phyloP scores from a whole-genome alignment of 2,329 filamentous ascomycete species.

The Cercospora zeina region DNA sequence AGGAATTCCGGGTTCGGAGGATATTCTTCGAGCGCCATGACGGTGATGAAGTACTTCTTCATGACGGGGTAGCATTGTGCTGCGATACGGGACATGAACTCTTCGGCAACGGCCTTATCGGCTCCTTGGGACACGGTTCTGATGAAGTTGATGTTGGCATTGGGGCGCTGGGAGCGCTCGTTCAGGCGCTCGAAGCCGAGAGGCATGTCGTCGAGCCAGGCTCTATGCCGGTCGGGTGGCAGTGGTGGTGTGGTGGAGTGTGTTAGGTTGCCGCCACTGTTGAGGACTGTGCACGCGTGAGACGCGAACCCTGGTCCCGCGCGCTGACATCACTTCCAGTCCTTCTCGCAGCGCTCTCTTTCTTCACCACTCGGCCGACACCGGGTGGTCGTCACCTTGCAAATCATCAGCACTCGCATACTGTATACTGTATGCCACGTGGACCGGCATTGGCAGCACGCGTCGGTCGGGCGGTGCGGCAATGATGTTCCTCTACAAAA shows the following conservation, averaged over 20 bases:
- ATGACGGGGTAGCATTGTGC: slow-evolving; percentile 72
- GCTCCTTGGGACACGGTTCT: slow-evolving; percentile 59
- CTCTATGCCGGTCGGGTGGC: slow-evolving; percentile 5
- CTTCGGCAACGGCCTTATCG: slow-evolving; percentile 61
- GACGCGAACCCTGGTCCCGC: background rate
- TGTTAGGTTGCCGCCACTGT: background rate
- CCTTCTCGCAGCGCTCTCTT: background rate
- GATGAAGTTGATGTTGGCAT: slow-evolving; percentile 79
- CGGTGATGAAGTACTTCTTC: slow-evolving; percentile 49
- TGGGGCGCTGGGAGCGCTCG: slow-evolving; percentile 70
- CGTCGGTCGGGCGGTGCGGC: background rate
- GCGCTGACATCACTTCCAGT: slow-evolving; percentile 6
- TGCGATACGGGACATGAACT: slow-evolving; percentile 73
- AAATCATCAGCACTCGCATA: background rate
- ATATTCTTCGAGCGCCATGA: slow-evolving; percentile 71
- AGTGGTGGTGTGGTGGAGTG: background rate
- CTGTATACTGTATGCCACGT: no score
- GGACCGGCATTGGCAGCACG: background rate
- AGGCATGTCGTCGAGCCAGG: slow-evolving; percentile 62
- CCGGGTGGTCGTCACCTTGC: background rate
- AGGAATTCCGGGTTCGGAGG: slow-evolving; percentile 79
- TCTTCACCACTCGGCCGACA: background rate
- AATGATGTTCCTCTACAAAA: no score
- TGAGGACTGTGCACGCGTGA: slow-evolving; percentile 1
- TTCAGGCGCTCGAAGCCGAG: slow-evolving; percentile 78